Conservation (phyloP, 2,329 filamentous ascomycete species). For the Pleoardoris graminearum region DNA sequence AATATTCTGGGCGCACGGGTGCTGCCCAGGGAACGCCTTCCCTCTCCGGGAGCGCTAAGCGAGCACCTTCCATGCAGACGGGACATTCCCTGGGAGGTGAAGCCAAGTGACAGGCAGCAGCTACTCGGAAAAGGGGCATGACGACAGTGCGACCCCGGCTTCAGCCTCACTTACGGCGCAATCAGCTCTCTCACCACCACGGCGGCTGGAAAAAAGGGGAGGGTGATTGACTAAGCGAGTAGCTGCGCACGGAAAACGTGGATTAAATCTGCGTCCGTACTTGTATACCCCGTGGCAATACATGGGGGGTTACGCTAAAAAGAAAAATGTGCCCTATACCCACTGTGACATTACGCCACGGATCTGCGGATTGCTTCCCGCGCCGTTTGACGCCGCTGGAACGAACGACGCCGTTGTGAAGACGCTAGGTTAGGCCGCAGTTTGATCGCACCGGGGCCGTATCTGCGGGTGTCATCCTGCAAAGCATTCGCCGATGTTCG, state of each 20-base stretch:
- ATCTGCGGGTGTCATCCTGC: neutral
- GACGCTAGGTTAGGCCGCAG: slow-evolving; percentile 27
- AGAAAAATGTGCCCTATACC: too few relatives aligned
- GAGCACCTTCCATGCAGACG: slow-evolving; percentile 24
- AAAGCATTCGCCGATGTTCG: slow-evolving; percentile 11
- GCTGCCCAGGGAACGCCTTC: slow-evolving; percentile 21
- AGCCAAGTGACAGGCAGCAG: slow-evolving; percentile 19
- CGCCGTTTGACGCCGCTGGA: neutral
- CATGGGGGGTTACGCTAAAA: too few relatives aligned
- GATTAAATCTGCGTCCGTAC: too few relatives aligned
- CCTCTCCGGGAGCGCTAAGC: slow-evolving; percentile 31
- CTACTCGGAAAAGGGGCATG: slow-evolving; percentile 17
- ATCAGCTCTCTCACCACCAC: neutral
- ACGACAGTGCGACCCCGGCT: neutral
- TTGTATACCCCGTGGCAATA: too few relatives aligned
- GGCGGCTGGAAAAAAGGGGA: neutral
- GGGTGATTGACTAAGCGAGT: neutral
- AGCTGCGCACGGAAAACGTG: neutral
- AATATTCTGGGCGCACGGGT: slow-evolving; percentile 27
- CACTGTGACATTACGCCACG: too few relatives aligned
- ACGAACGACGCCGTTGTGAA: slow-evolving; percentile 10
- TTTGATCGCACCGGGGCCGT: too few relatives aligned
- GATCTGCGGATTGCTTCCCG: neutral
- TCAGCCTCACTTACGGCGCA: neutral
- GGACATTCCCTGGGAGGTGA: slow-evolving; percentile 22